Percentiles rank a stretch among this genome's conserved stretches.
phyloP scores from a whole-genome alignment of 495 filamentous ascomycete genomes.

The Aspergillus steynii region DNA sequence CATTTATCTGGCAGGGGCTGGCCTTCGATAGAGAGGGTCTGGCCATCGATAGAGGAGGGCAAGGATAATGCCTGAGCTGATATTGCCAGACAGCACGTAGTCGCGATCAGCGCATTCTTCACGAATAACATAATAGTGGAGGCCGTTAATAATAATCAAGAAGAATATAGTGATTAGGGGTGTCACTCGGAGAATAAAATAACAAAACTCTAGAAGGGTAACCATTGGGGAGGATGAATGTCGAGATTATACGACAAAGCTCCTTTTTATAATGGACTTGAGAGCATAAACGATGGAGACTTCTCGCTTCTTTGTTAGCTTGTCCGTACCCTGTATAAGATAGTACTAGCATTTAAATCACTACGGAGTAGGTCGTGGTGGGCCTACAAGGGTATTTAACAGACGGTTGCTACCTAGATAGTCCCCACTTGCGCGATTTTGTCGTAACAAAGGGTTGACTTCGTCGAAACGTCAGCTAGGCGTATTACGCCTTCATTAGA shows the following conservation, averaged over 20 bases:
- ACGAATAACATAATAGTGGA: no score
- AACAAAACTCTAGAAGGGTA: conserved; percentile 4
- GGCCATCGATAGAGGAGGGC: no score
- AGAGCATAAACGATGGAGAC: conserved; percentile 1
- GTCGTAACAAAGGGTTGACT: not conserved
- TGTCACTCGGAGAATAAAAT: not conserved
- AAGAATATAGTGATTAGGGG: no score
- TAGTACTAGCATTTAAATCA: conserved; percentile 1
- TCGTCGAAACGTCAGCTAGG: conserved; percentile 1
- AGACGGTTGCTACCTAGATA: not conserved
- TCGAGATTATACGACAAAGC: conserved; percentile 1
- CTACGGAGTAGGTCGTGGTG: not conserved
- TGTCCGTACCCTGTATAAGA: not conserved
- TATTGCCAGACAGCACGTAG: no score
- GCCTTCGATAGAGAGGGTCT: conserved; percentile 1
- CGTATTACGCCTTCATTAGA: conserved; percentile 1
- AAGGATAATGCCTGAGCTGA: no score
- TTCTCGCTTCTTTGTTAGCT: conserved; percentile 2
- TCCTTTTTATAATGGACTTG: conserved; percentile 1
- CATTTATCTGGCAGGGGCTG: not conserved
- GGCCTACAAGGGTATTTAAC: conserved; percentile 1
- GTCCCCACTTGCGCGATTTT: conserved; percentile 2
- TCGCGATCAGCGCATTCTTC: no score
- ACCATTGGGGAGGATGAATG: not conserved
- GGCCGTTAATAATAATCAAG: no score